Percentiles rank a stretch among this genome's conserved stretches.
These are phyloP conservation scores for Discostella stelligeroides DNA, from an alignment of 108 stramenopile genomes.

Conservation along the genomic window DNA sequence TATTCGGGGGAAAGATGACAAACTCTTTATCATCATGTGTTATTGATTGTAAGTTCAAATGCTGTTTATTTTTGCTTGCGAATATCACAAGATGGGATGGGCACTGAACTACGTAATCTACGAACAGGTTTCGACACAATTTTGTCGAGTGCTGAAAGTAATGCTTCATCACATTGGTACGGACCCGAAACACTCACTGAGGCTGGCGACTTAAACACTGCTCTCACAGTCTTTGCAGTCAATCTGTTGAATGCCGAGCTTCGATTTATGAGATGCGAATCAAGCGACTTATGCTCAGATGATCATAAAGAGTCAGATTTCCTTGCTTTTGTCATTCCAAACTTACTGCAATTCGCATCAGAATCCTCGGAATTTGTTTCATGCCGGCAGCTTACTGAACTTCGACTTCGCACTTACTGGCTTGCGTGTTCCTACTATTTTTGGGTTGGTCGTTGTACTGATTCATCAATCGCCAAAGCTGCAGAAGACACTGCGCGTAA, in stretches of 20 bases:
- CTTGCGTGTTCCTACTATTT: constrained; percentile 65
- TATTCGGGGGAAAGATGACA: constrained; percentile 55
- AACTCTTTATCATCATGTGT: constrained; percentile 58
- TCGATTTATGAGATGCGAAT: constrained; percentile 64
- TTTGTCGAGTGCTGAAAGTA: constrained; percentile 1
- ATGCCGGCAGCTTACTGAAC: constrained; percentile 16
- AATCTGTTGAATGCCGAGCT: constrained; percentile 78
- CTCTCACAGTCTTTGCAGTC: constrained; percentile 59
- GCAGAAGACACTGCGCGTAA: constrained; percentile 61
- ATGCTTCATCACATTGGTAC: constrained; percentile 25
- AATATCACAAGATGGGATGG: background rate
- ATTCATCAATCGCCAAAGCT: constrained; percentile 51
- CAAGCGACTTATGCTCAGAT: constrained; percentile 31
- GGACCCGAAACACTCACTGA: background rate
- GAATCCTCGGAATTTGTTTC: constrained; percentile 9
- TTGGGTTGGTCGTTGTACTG: constrained; percentile 63
- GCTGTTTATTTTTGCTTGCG: background rate
- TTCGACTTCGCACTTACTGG: constrained; percentile 71
- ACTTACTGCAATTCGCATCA: constrained; percentile 51
- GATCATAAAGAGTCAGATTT: constrained; percentile 54
- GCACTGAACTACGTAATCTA: background rate
- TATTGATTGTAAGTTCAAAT: constrained; percentile 56
- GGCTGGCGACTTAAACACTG: background rate
- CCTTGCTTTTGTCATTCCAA: constrained; percentile 58
- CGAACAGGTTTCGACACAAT: constrained; percentile 38